Evolutionary conservation across 23 red algal genomes (phyloP).

Genomic region (Pyropia yezoensis): DNA sequence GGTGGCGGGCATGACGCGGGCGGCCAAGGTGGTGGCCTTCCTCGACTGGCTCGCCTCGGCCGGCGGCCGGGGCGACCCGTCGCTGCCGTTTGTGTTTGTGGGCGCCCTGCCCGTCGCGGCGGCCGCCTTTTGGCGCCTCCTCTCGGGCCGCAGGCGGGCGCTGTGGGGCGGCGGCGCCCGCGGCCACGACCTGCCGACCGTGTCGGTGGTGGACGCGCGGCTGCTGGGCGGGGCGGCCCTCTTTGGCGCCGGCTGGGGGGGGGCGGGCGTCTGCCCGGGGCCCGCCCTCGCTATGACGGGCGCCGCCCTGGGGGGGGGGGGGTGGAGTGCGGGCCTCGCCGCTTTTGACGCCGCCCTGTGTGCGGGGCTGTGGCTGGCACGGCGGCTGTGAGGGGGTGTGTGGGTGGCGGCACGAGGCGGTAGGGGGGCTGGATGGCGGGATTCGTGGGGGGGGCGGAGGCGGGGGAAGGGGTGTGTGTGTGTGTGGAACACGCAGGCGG

Average conservation of each 20-base stretch:
- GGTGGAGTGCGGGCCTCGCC: slow-evolving; percentile 5
- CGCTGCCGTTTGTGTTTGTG: slow-evolving; percentile 49
- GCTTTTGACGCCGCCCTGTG: slow-evolving; percentile 4
- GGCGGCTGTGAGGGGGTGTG: neutral
- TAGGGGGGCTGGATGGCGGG: neutral
- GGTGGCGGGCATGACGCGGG: slow-evolving; percentile 38
- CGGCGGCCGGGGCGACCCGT: slow-evolving; percentile 26
- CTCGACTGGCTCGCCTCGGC: slow-evolving; percentile 11
- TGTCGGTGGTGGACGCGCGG: slow-evolving; percentile 16
- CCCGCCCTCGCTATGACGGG: slow-evolving; percentile 32
- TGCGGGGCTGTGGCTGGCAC: slow-evolving; percentile 17
- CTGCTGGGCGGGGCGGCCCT: slow-evolving; percentile 34
- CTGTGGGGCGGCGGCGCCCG: no score
- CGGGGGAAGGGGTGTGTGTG: slow-evolving; percentile 1
- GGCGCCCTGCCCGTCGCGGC: slow-evolving; percentile 27
- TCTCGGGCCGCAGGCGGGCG: neutral
- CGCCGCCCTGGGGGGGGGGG: neutral
- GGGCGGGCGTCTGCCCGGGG: slow-evolving; percentile 52
- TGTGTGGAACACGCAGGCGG: neutral
- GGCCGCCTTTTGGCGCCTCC: slow-evolving; percentile 25
- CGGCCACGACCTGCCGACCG: slow-evolving; percentile 23
- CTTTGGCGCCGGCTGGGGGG: slow-evolving; percentile 55
- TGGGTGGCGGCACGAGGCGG: slow-evolving; percentile 12
- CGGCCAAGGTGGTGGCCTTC: slow-evolving; percentile 30
- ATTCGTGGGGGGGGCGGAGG: slow-evolving; percentile 4